Percentiles rank a stretch among this genome's conserved stretches.
phyloP scores from a whole-genome alignment of 257 asterid genomes.

The Solanum virginianum region DNA sequence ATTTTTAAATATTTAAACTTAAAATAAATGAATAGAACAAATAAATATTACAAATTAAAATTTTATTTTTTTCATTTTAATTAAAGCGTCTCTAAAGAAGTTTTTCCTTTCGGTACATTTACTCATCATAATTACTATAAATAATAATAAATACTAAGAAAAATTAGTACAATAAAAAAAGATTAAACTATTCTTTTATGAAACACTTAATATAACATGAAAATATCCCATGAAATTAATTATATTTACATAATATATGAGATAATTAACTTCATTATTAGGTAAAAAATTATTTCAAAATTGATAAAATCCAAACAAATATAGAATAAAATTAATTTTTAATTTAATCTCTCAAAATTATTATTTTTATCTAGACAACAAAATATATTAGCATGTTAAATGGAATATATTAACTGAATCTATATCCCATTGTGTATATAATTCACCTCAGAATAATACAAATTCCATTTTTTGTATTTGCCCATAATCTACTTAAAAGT shows the following conservation, averaged over 20 bases:
- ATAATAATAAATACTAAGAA: neutral
- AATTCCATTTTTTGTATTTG: neutral
- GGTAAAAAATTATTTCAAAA: neutral
- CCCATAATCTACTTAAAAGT: neutral
- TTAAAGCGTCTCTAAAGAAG: neutral
- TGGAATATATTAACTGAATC: neutral
- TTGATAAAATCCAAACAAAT: neutral
- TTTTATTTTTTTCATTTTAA: neutral
- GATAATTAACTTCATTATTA: neutral
- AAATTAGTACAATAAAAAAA: too few species aligned
- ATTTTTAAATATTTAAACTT: too few species aligned
- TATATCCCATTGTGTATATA: neutral
- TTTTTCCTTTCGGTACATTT: neutral
- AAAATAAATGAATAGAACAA: too few species aligned
- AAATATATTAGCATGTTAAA: neutral
- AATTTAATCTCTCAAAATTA: neutral
- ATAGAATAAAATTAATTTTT: neutral
- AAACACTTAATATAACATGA: neutral
- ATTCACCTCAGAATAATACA: neutral
- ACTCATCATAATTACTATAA: neutral
- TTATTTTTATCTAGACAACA: too few species aligned
- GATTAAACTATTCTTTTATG: neutral
- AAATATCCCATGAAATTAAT: neutral
- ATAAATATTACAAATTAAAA: too few species aligned
- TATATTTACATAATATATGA: neutral